These are phyloP conservation scores for Astrothelium macrocarpum DNA, from an alignment of 495 filamentous ascomycete genomes.

Conservation along the genomic window DNA sequence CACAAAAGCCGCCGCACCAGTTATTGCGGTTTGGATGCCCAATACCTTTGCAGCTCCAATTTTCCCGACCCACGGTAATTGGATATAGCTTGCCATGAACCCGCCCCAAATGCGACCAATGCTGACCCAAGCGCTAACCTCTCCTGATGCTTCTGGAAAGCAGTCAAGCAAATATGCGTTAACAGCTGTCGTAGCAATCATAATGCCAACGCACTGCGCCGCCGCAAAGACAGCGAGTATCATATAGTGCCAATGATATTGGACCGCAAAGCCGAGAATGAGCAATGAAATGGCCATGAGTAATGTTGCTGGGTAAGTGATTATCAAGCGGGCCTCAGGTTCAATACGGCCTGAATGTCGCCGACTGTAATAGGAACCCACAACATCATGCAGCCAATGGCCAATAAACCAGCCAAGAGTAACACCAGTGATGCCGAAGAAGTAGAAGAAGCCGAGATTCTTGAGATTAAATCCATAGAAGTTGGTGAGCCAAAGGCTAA, in stretches of 20 bases:
- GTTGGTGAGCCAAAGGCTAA: slow-evolving; percentile 12
- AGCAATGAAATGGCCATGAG: slow-evolving; percentile 29
- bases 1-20: slow-evolving; percentile 3
- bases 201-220: slow-evolving; percentile 25
- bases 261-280: slow-evolving; percentile 30
- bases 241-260: slow-evolving; percentile 26
- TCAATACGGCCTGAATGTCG: slow-evolving; percentile 22
- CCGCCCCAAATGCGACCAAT: slow-evolving; percentile 27
- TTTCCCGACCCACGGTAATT: slow-evolving; percentile 25
- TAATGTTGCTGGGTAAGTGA: slow-evolving; percentile 22
- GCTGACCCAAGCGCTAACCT: slow-evolving; percentile 28
- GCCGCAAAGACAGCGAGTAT: slow-evolving; percentile 27
- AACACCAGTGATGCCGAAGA: slow-evolving; percentile 11
- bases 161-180: slow-evolving; percentile 32
- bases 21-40: slow-evolving; percentile 25
- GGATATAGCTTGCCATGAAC: slow-evolving; percentile 31
- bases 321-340: slow-evolving; percentile 29
- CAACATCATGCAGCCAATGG: slow-evolving; percentile 13
- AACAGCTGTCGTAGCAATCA: slow-evolving; percentile 29
- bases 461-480: slow-evolving; percentile 12
- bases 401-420: slow-evolving; percentile 13
- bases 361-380: slow-evolving; percentile 6
- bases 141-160: slow-evolving; percentile 26
- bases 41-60: slow-evolving; percentile 25
- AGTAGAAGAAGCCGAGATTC: slow-evolving; percentile 12